These are phyloP conservation scores for Wallacemonas collosoma DNA, from an alignment of 208 protist species.

Conservation along the genomic window DNA sequence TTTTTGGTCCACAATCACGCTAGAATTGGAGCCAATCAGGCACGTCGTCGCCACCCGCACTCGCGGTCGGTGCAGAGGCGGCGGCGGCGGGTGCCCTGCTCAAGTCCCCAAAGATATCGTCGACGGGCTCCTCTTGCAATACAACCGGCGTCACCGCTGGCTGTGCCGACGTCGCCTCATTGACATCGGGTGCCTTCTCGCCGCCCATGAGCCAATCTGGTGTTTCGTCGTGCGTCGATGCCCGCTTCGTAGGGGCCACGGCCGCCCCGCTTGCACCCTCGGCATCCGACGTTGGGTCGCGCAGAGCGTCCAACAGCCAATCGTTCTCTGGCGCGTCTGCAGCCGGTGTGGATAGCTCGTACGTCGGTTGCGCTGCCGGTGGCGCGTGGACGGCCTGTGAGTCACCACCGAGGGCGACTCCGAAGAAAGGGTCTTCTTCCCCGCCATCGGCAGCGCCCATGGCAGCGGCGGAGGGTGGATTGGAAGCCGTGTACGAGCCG, in stretches of 20 bases:
- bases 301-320: slow-evolving; percentile 14
- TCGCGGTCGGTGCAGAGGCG: slow-evolving; percentile 5
- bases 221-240: slow-evolving; percentile 4
- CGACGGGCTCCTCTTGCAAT: slow-evolving; percentile 11
- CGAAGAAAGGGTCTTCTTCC: slow-evolving; percentile 13
- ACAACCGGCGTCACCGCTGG: not conserved
- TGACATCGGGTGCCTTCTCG: not conserved
- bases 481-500: not conserved
- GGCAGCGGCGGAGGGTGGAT: not conserved
- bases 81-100: slow-evolving; percentile 18
- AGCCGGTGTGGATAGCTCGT: not conserved
- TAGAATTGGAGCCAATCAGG: slow-evolving; percentile 60
- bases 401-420: slow-evolving; percentile 9
- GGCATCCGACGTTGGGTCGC: not conserved
- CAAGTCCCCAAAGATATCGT: slow-evolving; percentile 21
- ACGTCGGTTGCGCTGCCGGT: not conserved
- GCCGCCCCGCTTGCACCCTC: not conserved
- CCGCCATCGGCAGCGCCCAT: not conserved
- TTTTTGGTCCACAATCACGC: not conserved
- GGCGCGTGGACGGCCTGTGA: not conserved
- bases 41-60: slow-evolving; percentile 35
- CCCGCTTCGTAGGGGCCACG: not conserved
- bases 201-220: slow-evolving; percentile 26
- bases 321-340: slow-evolving; percentile 8
- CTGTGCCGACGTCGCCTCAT: not conserved